Base-by-base conservation (phyloP, 805 yeast species). In the Zygoascus ofunaensis region DNA sequence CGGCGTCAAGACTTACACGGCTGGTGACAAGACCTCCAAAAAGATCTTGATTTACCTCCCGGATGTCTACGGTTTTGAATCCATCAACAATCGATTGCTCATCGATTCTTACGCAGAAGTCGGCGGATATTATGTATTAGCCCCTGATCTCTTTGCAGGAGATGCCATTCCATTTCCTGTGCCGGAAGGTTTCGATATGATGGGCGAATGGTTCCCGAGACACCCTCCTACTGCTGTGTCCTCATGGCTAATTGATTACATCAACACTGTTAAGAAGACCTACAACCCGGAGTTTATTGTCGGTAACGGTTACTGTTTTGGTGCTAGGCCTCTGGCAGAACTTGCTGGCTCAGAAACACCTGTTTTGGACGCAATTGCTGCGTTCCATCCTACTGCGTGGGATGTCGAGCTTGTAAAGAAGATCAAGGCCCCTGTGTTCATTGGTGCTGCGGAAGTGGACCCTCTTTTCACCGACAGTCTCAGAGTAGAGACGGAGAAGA, bases 281-380 rank as follows among this genome's bases (percentile, higher is more conserved):
- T 59, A 62, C 44, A 63, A 63, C n/a, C 74, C 76, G 15, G 60
- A 66, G 42, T 76, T 69, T 51, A 48, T 81, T 19, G 78, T 73
- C 36, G 75, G 76, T 18, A 64, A 81, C 46, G 95, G 96, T 20
- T 79, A 86, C 68, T 87, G 96, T 65, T 87, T 70, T 51, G 96
- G 96, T 59, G 95, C 86, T 34, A 82, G 41, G 3, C 41, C 41
- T 14, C 21, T 37, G 18, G 20, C 23, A 23, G 41, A 37, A 14
- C 21, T 37, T 14, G 32, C 23, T 17, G 15, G 17, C 14, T 5
- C 7, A 12, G 33, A 24, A 4, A 14, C 19, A 14, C 7, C 19
- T 4, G 7, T 26, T 4, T 3, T 23, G 12, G 41, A 37, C 23
- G 41, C 41, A 12, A 21, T 21, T 23, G 41, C 18, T 15, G n/a